Evolutionary conservation across 306 rosid genomes (phyloP), one percentile per base, ranked within the genome.

Genomic region (Cyclanthera cordifolia): DNA sequence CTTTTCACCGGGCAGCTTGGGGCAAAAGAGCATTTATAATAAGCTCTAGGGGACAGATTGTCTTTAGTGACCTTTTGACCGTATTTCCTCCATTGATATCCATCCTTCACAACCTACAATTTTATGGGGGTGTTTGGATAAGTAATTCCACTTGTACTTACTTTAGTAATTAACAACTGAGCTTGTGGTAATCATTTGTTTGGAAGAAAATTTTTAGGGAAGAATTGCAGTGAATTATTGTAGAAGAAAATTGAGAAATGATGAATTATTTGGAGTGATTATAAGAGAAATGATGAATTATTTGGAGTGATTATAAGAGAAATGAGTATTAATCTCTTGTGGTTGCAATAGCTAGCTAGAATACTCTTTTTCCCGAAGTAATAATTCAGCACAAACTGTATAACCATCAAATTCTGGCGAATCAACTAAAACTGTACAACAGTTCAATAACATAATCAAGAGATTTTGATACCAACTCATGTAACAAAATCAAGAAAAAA

Each of bases 21-120:
- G 4, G 82, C 83, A 89, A 88, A 83, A n/a, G 87, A 83, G 78
- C 95, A 88, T 68, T 89, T 89, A 70, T 81, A 88, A 69, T 88
- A 88, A 20, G 87, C 90, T 39, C 95, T 85, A 27, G 95, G 95
- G 48, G 85, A 81, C n/a, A 90, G 90, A 71, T 83, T 88, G 54
- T 86, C 87, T 61, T 80, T 85, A 0, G 95, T 82, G 78, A 85
- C 82, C 77, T 87, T 87, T 54, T 87, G 95, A n/a, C 95, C 95
- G 60, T 87, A 87, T 76, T 87, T 87, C 55, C 95, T 83, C 95
- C 95, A 87, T 48, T 87, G 88, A 63, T 89, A 87, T 17, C 95
- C 95, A 53, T 87, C 95, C 37, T 72, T 72, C 48, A 72, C 75
- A 1, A 30, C 24, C 75, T 72, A 34, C 57, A 65, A 21, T 20